Evolutionary conservation across 2,329 filamentous ascomycete species (phyloP).

Genomic region (Neoascochyta sp.): DNA sequence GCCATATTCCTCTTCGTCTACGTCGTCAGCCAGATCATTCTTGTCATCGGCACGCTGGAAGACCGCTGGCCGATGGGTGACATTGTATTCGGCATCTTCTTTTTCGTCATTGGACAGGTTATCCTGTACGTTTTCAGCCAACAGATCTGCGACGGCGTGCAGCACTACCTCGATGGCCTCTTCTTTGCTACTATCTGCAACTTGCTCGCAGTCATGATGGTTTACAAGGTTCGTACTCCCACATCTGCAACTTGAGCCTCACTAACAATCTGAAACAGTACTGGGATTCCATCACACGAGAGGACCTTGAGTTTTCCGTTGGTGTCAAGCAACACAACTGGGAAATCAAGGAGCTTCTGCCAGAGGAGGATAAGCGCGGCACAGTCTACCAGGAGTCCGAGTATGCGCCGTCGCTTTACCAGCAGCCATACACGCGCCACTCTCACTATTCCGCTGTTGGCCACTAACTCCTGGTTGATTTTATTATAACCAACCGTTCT

Average conservation of each 20-base stretch:
- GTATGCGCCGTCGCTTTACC: conserved; percentile 50
- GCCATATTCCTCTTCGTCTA: conserved; percentile 84
- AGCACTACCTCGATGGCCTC: conserved; percentile 90
- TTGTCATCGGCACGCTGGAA: conserved; percentile 85
- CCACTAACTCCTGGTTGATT: conserved; percentile 14
- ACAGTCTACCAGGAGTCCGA: conserved; percentile 68
- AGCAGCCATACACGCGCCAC: conserved; percentile 29
- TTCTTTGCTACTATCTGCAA: conserved; percentile 96
- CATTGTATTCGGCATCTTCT: conserved; percentile 83
- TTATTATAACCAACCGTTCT: conserved; percentile 5
- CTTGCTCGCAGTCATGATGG: conserved; percentile 95
- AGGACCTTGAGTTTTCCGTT: conserved; percentile 97
- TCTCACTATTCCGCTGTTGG: conserved; percentile 37
- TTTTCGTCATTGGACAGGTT: conserved; percentile 89
- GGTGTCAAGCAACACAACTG: conserved; percentile 94
- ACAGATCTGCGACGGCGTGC: conserved; percentile 75
- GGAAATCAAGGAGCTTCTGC: conserved; percentile 85
- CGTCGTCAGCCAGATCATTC: conserved; percentile 77
- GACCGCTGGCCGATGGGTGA: conserved; percentile 95
- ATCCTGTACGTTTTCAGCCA: conserved; percentile 86
- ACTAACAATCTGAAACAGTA: conserved; percentile 57
- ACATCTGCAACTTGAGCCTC: not conserved
- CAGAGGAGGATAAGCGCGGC: conserved; percentile 75
- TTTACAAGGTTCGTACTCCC: conserved; percentile 76
- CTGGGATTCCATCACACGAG: conserved; percentile 98